Conservation (phyloP, 306 rosid species). For the Styphnolobium japonicum region DNA sequence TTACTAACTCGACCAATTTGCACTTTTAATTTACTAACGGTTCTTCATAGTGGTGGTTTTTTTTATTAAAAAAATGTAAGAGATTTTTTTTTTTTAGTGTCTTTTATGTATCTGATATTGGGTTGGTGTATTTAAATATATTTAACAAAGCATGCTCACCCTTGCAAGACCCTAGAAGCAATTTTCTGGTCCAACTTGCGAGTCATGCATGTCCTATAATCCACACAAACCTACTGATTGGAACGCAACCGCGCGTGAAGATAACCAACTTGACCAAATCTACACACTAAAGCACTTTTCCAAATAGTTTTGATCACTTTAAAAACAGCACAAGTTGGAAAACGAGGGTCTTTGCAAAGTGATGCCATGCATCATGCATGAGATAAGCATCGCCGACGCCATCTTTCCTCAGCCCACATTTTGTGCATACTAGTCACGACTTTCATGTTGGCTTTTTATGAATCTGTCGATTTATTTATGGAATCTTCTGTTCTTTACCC, state of each 20-base stretch:
- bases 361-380: constrained; percentile 36
- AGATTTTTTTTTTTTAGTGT: no score
- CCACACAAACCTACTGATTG: not conserved
- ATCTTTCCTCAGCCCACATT: constrained; percentile 5
- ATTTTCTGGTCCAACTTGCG: not conserved
- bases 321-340: not conserved
- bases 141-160: no score
- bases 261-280: not conserved
- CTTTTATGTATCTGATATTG: not conserved
- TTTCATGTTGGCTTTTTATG: not conserved
- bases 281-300: not conserved
- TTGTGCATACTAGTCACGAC: not conserved
- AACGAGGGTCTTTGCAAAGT: not conserved
- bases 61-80: no score
- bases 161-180: not conserved
- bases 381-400: constrained; percentile 25
- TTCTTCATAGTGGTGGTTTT: no score
- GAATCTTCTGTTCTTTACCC: not conserved
- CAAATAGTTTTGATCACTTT: not conserved
- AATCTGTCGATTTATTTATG: not conserved
- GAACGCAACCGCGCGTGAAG: not conserved
- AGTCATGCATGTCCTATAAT: not conserved
- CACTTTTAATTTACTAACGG: no score
- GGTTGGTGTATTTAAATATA: not conserved
- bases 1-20: not conserved